phyloP scores from a whole-genome alignment of 148 eudicot species.

The Oxyria digyna region DNA sequence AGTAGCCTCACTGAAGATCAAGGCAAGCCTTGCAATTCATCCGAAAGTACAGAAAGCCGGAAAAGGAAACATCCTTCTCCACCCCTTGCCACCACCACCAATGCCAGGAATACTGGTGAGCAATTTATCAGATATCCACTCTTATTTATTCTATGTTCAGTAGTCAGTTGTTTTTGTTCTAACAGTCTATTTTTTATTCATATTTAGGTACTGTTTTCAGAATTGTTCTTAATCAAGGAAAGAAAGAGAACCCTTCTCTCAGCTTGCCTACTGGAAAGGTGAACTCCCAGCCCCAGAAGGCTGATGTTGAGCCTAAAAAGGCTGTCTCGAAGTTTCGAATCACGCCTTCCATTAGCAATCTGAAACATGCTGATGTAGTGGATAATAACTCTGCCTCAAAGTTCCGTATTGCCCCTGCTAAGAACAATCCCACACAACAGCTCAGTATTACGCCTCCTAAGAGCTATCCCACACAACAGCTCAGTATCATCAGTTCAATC shows the following conservation, averaged over 20 bases:
- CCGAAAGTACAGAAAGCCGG: slow-evolving; percentile 61
- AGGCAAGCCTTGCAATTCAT: slow-evolving; percentile 37
- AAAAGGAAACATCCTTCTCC: slow-evolving; percentile 38
- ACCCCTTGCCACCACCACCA: slow-evolving; percentile 10
- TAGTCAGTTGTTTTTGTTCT: not conserved
- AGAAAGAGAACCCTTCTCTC: slow-evolving; percentile 17
- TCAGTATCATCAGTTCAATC: not conserved
- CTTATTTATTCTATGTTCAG: not conserved
- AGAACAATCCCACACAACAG: not conserved
- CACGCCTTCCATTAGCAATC: not conserved
- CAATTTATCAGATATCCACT: not conserved
- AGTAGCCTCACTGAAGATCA: slow-evolving; percentile 76
- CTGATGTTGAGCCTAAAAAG: not conserved
- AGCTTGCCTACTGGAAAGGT: not conserved
- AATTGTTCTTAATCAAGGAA: slow-evolving; percentile 30
- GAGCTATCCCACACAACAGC: not conserved
- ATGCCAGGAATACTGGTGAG: slow-evolving; percentile 32
- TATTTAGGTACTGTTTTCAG: slow-evolving; percentile 44
- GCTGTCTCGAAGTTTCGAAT: not conserved
- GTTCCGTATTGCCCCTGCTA: not conserved
- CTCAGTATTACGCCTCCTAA: not conserved
- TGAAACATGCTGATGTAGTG: not conserved
- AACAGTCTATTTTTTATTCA: not conserved
- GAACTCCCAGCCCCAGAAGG: not conserved
- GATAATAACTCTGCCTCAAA: not conserved